Evolutionary conservation across 2,329 filamentous ascomycete genomes (phyloP).

Genomic region (Corynespora cassiicola): DNA sequence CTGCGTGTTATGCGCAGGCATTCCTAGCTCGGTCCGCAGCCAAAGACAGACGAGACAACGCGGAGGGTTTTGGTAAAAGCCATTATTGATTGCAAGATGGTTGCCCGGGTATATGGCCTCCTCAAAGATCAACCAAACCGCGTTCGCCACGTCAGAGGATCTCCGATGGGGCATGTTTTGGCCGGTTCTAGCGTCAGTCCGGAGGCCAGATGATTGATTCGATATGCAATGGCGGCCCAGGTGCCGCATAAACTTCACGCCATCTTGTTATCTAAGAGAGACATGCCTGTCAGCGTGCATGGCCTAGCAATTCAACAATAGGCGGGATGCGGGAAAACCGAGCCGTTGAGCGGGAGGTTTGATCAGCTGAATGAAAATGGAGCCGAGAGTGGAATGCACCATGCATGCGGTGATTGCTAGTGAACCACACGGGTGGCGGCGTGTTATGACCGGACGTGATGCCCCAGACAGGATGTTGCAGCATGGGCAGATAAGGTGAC

Average conservation of each 20-base stretch:
- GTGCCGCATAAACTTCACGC: slow-evolving; percentile 52
- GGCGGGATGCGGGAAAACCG: slow-evolving; percentile 45
- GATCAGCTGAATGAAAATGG: slow-evolving; percentile 47
- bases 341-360: slow-evolving; percentile 46
- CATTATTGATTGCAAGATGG: slow-evolving; percentile 48
- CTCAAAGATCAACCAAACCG: slow-evolving; percentile 51
- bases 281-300: slow-evolving; percentile 51
- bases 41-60: slow-evolving; percentile 33
- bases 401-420: slow-evolving; percentile 46
- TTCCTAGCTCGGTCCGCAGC: slow-evolving; percentile 34
- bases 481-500: slow-evolving; percentile 56
- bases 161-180: slow-evolving; percentile 56
- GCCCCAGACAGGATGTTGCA: slow-evolving; percentile 46
- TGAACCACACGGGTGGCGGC: slow-evolving; percentile 39
- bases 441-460: slow-evolving; percentile 45
- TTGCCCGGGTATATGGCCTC: slow-evolving; percentile 45
- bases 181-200: slow-evolving; percentile 53
- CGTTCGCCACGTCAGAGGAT: slow-evolving; percentile 60
- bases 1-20: slow-evolving; percentile 35
- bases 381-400: slow-evolving; percentile 43
- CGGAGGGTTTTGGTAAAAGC: slow-evolving; percentile 38
- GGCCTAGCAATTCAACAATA: slow-evolving; percentile 48
- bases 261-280: slow-evolving; percentile 49
- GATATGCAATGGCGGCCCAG: slow-evolving; percentile 52
- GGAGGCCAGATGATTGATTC: slow-evolving; percentile 51